Evolutionary conservation across 192 early-diverging fungal genomes (phyloP).

Genomic region (Spizellomyces punctatus): DNA sequence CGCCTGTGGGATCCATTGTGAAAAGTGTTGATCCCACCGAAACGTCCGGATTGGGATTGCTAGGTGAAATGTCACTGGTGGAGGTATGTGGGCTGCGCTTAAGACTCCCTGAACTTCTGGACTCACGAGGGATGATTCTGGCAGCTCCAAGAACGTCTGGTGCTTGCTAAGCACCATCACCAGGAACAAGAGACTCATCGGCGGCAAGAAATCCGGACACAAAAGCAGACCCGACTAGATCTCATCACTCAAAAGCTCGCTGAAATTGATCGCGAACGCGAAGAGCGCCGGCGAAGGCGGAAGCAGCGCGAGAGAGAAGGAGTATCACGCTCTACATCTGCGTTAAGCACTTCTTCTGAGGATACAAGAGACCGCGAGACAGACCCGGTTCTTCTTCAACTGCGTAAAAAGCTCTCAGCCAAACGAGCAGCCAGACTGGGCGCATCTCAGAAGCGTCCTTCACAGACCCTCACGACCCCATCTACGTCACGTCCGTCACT

Average conservation of each 20-base stretch:
- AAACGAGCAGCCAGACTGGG: slow-evolving; percentile 32
- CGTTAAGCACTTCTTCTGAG: not conserved
- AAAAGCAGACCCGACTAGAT: slow-evolving; percentile 22
- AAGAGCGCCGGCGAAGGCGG: slow-evolving; percentile 32
- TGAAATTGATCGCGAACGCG: slow-evolving; percentile 44
- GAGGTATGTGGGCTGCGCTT: slow-evolving; percentile 34
- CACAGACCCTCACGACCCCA: not conserved
- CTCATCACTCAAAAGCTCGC: slow-evolving; percentile 45
- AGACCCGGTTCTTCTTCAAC: slow-evolving; percentile 15
- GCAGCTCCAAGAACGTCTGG: slow-evolving; percentile 56
- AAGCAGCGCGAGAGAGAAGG: not conserved
- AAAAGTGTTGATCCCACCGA: slow-evolving; percentile 53
- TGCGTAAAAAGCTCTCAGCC: slow-evolving; percentile 36
- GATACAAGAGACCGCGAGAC: not conserved
- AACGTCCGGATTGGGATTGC: slow-evolving; percentile 46
- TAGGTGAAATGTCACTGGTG: slow-evolving; percentile 58
- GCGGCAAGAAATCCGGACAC: slow-evolving; percentile 42
- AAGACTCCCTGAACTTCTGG: not conserved
- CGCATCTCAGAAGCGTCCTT: slow-evolving; percentile 1
- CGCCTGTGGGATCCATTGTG: slow-evolving; percentile 36
- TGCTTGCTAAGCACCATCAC: slow-evolving; percentile 29
- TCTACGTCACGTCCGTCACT: not conserved
- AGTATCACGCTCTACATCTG: not conserved
- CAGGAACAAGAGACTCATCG: slow-evolving; percentile 31
- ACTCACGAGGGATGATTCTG: not conserved